Evolutionary conservation across 2,329 filamentous ascomycete genomes (phyloP).

Genomic region (Alternaria infectoria): DNA sequence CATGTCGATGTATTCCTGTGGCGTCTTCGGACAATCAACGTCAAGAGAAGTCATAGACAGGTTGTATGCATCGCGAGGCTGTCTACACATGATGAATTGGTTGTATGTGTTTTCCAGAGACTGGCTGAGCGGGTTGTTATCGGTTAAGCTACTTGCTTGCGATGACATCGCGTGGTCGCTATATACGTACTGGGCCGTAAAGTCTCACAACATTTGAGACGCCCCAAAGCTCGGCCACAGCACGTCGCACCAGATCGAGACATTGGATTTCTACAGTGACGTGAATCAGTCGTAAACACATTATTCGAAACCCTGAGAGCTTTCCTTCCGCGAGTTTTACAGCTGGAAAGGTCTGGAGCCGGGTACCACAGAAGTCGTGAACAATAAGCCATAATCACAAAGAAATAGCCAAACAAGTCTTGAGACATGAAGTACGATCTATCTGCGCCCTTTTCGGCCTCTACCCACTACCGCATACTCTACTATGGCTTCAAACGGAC

Average conservation of each 20-base stretch:
- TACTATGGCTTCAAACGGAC: not conserved
- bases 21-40: not conserved
- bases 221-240: not conserved
- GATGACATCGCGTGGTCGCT: not conserved
- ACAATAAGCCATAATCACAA: not conserved
- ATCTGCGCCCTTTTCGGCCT: not conserved
- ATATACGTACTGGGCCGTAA: not conserved
- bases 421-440: not conserved
- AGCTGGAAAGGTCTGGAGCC: not conserved
- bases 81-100: not conserved
- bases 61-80: not conserved
- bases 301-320: not conserved
- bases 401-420: not conserved
- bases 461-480: not conserved
- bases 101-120: not conserved
- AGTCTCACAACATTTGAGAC: not conserved
- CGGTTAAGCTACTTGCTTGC: not conserved
- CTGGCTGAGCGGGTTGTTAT: not conserved
- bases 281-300: not conserved
- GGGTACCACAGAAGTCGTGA: not conserved
- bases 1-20: not conserved
- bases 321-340: not conserved
- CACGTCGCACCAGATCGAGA: not conserved
- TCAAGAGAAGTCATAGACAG: not conserved
- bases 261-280: not conserved